Evolutionary conservation across 1,139 yeast genomes (phyloP), one percentile per base, ranked within the genome.

Genomic region (Candida anutae): DNA sequence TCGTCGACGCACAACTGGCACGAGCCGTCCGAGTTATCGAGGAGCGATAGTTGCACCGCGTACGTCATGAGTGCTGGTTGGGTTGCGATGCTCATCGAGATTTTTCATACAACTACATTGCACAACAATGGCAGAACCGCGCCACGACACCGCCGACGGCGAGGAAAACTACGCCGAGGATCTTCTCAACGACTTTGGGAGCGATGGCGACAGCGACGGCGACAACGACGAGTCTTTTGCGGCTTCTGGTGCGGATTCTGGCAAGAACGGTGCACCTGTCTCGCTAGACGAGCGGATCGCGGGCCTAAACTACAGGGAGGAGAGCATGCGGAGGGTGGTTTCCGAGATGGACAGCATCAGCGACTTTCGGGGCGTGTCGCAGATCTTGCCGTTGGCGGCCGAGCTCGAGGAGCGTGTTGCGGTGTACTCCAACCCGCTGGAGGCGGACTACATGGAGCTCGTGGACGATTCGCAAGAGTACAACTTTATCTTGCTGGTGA

Each of bases 21-120:
- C 2, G 94, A 83, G 2, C 96, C 96, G 50, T 84, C 95, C 11
- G 44, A 34, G 15, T 39, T 35, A 22, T 26, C 29, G 22, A 42
- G 35, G n/a, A 34, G 21, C 12, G 36, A 32, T 13, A 39, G 35
- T 15, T 33, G 29, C 16, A 38, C 39, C 5, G 30, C 11, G 23
- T 8, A 12, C 13, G 13, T 21, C 13, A 12, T 21, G 10, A 21
- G 6, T 21, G 10, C 12, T 15, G 15, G 6, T n/a, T 6, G 14
- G 13, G 16, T 15, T 14, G 16, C 13, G 6, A n/a, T 16, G 11
- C 26, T 24, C 26, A 24, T 24, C 26, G 26, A 24, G 26, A 16
- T 24, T 24, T 24, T n/a, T 24, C 26, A 21, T 20, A 14, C 20
- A 16, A 14, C 19, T 13, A 14, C 15, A 23, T n/a, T n/a, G n/a